Percentiles rank a stretch among this genome's conserved stretches.
phyloP scores from a whole-genome alignment of 257 asterid species.

The Ajuga chamaepitys region DNA sequence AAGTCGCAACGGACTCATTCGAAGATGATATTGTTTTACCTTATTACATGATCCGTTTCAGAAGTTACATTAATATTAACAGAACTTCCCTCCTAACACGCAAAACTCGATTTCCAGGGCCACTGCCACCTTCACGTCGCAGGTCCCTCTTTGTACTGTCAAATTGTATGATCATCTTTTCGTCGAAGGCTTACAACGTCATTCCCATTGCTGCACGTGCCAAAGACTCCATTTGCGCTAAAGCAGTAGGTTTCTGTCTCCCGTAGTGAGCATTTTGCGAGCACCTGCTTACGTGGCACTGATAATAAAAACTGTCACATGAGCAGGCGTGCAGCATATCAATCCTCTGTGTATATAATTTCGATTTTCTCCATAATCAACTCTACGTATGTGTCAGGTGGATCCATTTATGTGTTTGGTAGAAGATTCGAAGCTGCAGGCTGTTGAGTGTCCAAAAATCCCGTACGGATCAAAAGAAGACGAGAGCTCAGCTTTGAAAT shows the following conservation, averaged over 20 bases:
- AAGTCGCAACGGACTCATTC: not conserved
- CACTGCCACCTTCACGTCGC: constrained; percentile 71
- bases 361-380: not conserved
- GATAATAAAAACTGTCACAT: too few relatives aligned
- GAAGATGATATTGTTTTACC: not conserved
- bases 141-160: constrained; percentile 90
- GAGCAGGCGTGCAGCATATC: too few relatives aligned
- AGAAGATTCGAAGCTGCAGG: constrained; percentile 77
- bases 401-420: constrained; percentile 85
- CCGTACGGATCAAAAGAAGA: constrained; percentile 81
- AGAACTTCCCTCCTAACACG: not conserved
- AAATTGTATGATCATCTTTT: constrained; percentile 71
- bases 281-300: too few relatives aligned
- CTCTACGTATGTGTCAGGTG: constrained; percentile 45
- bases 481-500: constrained; percentile 48
- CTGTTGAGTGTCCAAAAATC: constrained; percentile 28
- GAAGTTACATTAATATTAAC: not conserved
- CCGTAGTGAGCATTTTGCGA: too few relatives aligned
- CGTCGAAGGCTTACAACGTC: constrained; percentile 75
- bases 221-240: constrained; percentile 40
- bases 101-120: constrained; percentile 58
- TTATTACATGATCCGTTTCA: not conserved
- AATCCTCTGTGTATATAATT: not conserved
- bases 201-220: constrained; percentile 47
- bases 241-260: constrained; percentile 37